These are phyloP conservation scores for Saturnispora hagleri DNA, from an alignment of 805 yeast species.

Conservation along the genomic window DNA sequence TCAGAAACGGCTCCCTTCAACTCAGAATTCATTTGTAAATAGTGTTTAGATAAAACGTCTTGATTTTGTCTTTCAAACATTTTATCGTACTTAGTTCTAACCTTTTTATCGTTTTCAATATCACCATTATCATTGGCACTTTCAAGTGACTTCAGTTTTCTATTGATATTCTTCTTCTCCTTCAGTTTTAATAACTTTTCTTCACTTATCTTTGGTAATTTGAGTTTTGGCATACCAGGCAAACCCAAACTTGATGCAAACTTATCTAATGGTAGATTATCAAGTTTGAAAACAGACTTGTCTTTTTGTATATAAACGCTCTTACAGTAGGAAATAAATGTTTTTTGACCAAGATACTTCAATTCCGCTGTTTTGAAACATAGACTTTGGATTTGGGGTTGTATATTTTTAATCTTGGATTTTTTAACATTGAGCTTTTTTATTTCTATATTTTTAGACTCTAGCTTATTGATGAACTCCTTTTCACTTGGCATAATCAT, in stretches of 20 bases:
- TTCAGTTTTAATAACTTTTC: constrained; percentile 39
- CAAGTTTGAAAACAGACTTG: constrained; percentile 74
- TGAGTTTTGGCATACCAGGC: constrained; percentile 93
- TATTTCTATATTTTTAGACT: constrained; percentile 56
- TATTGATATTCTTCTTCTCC: constrained; percentile 72
- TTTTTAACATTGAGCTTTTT: constrained; percentile 66
- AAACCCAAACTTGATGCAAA: constrained; percentile 84
- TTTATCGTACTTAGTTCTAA: constrained; percentile 82
- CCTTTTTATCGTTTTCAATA: constrained; percentile 35
- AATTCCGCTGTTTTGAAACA: constrained; percentile 88
- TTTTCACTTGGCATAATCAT: constrained; percentile 82
- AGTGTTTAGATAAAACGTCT: constrained; percentile 83
- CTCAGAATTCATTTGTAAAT: constrained; percentile 57
- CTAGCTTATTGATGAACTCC: constrained; percentile 58
- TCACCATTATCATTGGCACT: constrained; percentile 61
- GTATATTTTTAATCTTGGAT: constrained; percentile 63
- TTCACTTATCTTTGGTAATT: constrained; percentile 48
- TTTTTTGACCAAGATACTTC: constrained; percentile 91
- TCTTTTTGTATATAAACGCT: constrained; percentile 82
- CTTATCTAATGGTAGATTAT: constrained; percentile 67
- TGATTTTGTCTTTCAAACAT: constrained; percentile 96
- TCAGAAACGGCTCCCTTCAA: constrained; percentile 22
- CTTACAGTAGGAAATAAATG: constrained; percentile 83
- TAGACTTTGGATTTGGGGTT: constrained; percentile 77
- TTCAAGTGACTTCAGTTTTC: constrained; percentile 52